Percentiles rank a stretch among this genome's conserved stretches.
phyloP scores from a whole-genome alignment of 257 asterid genomes.

The Scutellaria minor region DNA sequence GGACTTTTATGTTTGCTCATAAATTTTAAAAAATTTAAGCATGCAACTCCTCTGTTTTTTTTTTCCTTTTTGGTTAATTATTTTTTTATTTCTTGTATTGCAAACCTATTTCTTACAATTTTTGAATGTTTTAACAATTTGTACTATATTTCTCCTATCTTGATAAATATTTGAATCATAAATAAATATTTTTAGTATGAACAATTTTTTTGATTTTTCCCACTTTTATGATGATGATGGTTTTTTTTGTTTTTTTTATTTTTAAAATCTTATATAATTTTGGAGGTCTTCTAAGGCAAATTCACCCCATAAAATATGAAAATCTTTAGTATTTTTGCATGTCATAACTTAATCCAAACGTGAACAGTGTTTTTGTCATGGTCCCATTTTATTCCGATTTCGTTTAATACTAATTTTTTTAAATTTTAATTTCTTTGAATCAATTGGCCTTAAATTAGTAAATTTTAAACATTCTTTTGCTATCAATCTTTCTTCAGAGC shows the following conservation, averaged over 20 bases:
- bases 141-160: neutral
- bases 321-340: neutral
- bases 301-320: neutral
- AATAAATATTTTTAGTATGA: too few species aligned
- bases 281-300: too few species aligned
- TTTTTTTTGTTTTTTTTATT: too few species aligned
- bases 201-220: too few species aligned
- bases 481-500: constrained; percentile 32
- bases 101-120: neutral
- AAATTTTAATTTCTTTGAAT: neutral
- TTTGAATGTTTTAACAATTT: neutral
- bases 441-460: too few species aligned
- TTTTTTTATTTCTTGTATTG: neutral
- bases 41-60: constrained; percentile 38
- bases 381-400: neutral
- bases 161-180: too few species aligned
- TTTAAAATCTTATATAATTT: too few species aligned
- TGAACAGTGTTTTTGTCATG: neutral
- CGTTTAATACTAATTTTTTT: neutral
- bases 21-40: neutral
- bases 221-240: too few species aligned
- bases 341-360: neutral
- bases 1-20: neutral
- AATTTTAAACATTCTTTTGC: neutral
- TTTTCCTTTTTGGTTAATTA: neutral